These are phyloP conservation scores for Suhomyces faveliae DNA, from an alignment of 805 yeast genomes.

Conservation along the genomic window DNA sequence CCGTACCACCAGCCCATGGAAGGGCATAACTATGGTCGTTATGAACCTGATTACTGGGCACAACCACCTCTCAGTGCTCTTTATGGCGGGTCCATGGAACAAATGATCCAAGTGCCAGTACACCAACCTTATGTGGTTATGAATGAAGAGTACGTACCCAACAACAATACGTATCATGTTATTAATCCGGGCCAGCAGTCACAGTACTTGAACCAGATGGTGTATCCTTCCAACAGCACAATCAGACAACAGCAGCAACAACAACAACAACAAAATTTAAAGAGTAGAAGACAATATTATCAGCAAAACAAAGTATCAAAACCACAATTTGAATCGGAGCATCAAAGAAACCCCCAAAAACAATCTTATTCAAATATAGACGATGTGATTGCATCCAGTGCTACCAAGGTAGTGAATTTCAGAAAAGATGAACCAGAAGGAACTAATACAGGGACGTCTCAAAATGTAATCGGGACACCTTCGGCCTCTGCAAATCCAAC, in stretches of 20 bases:
- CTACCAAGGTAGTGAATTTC: conserved; percentile 9
- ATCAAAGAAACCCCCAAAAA: background rate
- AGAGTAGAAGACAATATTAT: conserved; percentile 5
- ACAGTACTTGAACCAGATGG: conserved; percentile 2
- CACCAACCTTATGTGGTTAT: conserved; percentile 19
- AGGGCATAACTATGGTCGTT: conserved; percentile 7
- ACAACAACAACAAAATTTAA: conserved; percentile 4
- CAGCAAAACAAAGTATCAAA: conserved; percentile 2
- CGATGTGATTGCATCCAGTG: conserved; percentile 10
- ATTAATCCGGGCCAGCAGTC: conserved; percentile 8
- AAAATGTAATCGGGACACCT: conserved; percentile 12
- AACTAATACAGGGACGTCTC: conserved; percentile 1
- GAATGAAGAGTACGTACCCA: conserved; percentile 14
- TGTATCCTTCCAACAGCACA: conserved; percentile 1
- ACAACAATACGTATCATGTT: conserved; percentile 12
- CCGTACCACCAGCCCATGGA: conserved; percentile 6
- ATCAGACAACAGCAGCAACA: conserved; percentile 6
- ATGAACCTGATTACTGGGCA: conserved; percentile 19
- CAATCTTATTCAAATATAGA: conserved; percentile 6
- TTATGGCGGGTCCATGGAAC: conserved; percentile 10
- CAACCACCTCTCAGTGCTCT: conserved; percentile 11
- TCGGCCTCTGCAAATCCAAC: conserved; percentile 7
- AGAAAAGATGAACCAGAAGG: conserved; percentile 2
- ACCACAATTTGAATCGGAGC: conserved; percentile 1
- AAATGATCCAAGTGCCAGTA: conserved; percentile 8